Evolutionary conservation across 1,139 yeast species (phyloP).

Genomic region (Diutina scorzettiae): DNA sequence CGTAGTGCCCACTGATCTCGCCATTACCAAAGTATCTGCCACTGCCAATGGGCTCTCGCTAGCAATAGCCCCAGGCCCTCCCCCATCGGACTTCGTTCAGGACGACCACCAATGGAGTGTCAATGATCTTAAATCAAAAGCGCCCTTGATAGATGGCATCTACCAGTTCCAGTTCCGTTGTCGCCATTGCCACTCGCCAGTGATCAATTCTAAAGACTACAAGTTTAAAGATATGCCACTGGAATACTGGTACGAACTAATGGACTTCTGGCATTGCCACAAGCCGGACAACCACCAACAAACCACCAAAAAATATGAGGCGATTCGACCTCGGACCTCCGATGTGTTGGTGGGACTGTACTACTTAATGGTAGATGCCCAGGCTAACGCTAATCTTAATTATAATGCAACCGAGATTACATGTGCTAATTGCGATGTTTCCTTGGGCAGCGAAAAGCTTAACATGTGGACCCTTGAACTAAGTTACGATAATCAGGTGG

Average conservation of each 20-base stretch:
- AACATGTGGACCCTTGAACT: background rate
- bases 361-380: background rate
- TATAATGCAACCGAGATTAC: background rate
- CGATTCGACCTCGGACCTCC: background rate
- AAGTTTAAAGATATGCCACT: slow-evolving; percentile 67
- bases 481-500: background rate
- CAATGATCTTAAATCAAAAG: background rate
- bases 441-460: background rate
- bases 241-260: slow-evolving; percentile 86
- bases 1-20: background rate
- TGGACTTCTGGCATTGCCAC: slow-evolving; percentile 99
- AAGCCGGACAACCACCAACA: slow-evolving; percentile 43
- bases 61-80: background rate
- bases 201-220: slow-evolving; percentile 19
- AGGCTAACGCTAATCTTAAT: background rate
- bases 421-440: background rate
- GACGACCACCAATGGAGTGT: slow-evolving; percentile 3
- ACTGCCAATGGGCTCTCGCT: background rate
- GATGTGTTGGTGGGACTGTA: background rate
- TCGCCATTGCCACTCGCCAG: background rate
- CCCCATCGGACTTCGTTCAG: background rate
- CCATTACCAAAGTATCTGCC: background rate
- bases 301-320: background rate
- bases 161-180: background rate
- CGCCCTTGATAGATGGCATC: background rate